These are phyloP conservation scores for Chlorophyllum brunneum DNA, from an alignment of 768 basidiomycete species.

Conservation along the genomic window DNA sequence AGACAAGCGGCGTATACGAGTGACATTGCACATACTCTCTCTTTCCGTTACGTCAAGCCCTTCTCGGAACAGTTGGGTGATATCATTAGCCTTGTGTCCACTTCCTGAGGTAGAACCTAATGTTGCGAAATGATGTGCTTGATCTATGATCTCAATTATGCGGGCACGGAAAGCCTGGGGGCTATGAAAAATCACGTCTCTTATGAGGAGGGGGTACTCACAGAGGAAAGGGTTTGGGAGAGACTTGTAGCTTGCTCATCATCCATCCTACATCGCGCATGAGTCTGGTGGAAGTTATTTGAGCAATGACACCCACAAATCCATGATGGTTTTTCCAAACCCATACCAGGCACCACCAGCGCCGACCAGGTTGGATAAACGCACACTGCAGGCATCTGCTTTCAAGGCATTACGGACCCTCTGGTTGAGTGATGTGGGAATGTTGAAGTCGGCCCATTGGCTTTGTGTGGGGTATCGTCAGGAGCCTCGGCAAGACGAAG, in stretches of 20 bases:
- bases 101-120: conserved; percentile 55
- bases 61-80: conserved; percentile 77
- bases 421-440: conserved; percentile 72
- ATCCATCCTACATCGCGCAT: conserved; percentile 50
- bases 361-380: conserved; percentile 78
- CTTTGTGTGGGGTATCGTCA: no score
- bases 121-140: conserved; percentile 84
- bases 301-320: conserved; percentile 48
- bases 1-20: conserved; percentile 1
- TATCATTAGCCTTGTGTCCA: conserved; percentile 48
- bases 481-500: background rate
- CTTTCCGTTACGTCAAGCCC: conserved; percentile 92
- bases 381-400: conserved; percentile 84
- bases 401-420: conserved; percentile 84
- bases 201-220: conserved; percentile 20
- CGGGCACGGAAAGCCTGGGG: conserved; percentile 72
- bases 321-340: conserved; percentile 83
- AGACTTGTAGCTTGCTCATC: conserved; percentile 72
- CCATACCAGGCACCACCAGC: conserved; percentile 90
- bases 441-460: conserved; percentile 86
- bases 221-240: conserved; percentile 68
- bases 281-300: background rate
- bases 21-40: conserved; percentile 63
- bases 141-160: conserved; percentile 76
- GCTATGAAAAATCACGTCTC: conserved; percentile 5